Base-by-base conservation (phyloP, 2,329 filamentous ascomycete species). In the Penicillium sp. region DNA sequence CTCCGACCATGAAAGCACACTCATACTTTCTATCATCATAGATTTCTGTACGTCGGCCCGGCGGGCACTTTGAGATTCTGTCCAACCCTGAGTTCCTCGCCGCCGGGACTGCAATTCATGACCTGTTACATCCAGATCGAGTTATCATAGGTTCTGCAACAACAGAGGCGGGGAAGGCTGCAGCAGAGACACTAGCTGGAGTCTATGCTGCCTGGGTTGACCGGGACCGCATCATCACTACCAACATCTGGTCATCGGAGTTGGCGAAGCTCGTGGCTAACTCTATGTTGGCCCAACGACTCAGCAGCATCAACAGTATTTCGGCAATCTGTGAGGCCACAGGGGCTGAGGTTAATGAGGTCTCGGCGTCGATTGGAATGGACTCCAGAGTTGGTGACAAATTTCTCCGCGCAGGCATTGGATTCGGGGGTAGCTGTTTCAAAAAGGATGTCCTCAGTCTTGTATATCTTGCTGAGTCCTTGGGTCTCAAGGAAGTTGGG, bases 21-120 rank as follows among this genome's bases (percentile, higher is more conserved):
- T 41, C 34, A 38, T 39, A 62, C 53, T 27, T 45, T 29, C 31
- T 58, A 48, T 39, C 4, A 1, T 15, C 11, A 27, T 53, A 64
- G 39, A 53, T 65, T 57, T 34, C 23, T 31, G 45, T 62, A 81
- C 67, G 83, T 83, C 49, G 60, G 13, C 86, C 87, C 1, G 82
- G 82, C 23, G 80, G 85, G 15, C 81, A 82, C 61, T 92, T 92
- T 69, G 87, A 92, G 68, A 85, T 92, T 57, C 81, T 92, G 31
- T 91, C 88, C 41, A 92, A 92, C 73, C 90, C 90, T 5, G 90
- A 93, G 71, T 92, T 92, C 70, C 78, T 92, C 41, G 87, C 90
- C 23, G 89, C 89, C 60, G 90, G 90, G 55, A 91, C 88, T 7
- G 89, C 90, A 5, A 83, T 92, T 58, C 78, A 82, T 40, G 86